phyloP scores from a whole-genome alignment of 2,329 filamentous ascomycete genomes.

The Colletotrichum nymphaeae region DNA sequence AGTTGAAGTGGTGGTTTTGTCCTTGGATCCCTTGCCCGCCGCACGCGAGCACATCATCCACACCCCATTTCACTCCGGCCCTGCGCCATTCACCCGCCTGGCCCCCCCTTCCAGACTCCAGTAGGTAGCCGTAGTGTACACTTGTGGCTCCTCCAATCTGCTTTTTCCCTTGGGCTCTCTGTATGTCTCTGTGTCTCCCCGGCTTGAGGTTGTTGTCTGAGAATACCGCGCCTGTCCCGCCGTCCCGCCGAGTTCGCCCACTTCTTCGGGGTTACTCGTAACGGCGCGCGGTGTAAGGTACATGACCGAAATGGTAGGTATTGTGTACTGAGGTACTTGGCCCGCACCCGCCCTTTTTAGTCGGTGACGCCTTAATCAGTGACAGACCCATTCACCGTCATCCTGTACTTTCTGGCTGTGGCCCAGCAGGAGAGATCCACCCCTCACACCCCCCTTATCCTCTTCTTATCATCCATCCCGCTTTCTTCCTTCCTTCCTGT shows the following conservation, averaged over 20 bases:
- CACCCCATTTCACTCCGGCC: conserved; percentile 26
- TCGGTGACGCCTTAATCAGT: conserved; percentile 36
- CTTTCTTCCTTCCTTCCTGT: conserved; percentile 29
- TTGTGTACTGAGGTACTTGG: conserved; percentile 2
- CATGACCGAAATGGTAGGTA: conserved; percentile 14
- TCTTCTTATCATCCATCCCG: conserved; percentile 34
- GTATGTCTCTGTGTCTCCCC: neutral
- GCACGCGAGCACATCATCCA: conserved; percentile 35
- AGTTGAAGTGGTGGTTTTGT: neutral
- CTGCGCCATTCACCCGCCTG: conserved; percentile 25
- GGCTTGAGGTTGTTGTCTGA: neutral
- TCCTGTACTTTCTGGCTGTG: conserved; percentile 15
- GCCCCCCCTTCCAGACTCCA: conserved; percentile 9
- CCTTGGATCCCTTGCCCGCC: conserved; percentile 30
- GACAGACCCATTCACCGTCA: conserved; percentile 34
- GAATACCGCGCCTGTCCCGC: conserved; percentile 17
- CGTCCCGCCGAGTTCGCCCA: conserved; percentile 23
- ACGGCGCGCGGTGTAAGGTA: conserved; percentile 22
- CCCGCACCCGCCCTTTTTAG: neutral
- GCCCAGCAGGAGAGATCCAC: conserved; percentile 14
- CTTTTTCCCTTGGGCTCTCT: neutral
- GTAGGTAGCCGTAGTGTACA: neutral
- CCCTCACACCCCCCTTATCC: conserved; percentile 27
- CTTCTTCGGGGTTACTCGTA: conserved; percentile 31
- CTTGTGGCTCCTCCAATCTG: neutral